These are phyloP conservation scores for Suillus brevipes DNA, from an alignment of 768 basidiomycete species.

Conservation along the genomic window DNA sequence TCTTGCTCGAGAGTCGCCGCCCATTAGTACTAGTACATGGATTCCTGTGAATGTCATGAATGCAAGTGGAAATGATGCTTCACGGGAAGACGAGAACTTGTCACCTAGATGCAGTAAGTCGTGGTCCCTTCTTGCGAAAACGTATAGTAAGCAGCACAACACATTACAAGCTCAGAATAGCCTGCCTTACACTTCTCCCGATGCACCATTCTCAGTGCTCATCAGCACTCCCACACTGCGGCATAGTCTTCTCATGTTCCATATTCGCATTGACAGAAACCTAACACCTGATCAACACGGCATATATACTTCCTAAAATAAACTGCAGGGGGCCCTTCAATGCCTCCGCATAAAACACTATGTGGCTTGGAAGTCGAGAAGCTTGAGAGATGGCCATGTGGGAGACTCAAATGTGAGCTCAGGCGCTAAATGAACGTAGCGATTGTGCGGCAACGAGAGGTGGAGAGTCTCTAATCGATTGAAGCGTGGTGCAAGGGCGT, in stretches of 20 bases:
- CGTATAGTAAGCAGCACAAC: background rate
- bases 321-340: background rate
- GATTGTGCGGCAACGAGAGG: background rate
- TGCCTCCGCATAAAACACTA: background rate
- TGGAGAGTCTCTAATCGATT: background rate
- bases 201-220: background rate
- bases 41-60: background rate
- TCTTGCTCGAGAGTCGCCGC: background rate
- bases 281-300: background rate
- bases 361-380: background rate
- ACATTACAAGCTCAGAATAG: background rate
- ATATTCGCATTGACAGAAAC: background rate
- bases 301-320: background rate
- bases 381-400: background rate
- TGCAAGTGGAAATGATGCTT: background rate
- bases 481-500: background rate
- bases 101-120: background rate
- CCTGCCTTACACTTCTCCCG: background rate
- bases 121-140: background rate
- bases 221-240: background rate
- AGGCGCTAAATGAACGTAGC: background rate
- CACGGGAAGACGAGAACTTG: background rate
- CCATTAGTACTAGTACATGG: background rate
- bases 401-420: slow-evolving; percentile 1
- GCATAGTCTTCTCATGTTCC: background rate